Evolutionary conservation across 805 yeast species (phyloP), one percentile per base, ranked within the genome.

Genomic region (Starmerella kuoi): DNA sequence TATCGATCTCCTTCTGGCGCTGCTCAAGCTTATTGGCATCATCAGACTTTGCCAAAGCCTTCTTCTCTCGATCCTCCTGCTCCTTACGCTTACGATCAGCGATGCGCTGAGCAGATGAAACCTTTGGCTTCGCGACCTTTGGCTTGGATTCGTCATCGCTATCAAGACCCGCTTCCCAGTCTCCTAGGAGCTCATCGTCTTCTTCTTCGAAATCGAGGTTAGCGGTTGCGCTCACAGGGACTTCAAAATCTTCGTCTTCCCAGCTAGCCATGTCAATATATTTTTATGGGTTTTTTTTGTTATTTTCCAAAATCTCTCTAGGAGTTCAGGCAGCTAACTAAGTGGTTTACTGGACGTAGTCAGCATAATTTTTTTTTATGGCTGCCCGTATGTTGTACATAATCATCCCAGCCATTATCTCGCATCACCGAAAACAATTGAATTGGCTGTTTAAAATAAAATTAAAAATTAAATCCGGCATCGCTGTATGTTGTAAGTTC

Each of bases 191-290:
- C 47, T 81, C 93, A 37, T 76, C 79, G 38, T 72, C 71, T 40
- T 63, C 83, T 45, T 79, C 93, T 48, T 79, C 91, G 61, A 85
- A 94, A 84, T 94, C 83, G 30, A 83, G 74, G 37, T 74, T 78
- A 44, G 76, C 69, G 30, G 73, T 72, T 17, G 72, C 72, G 38
- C 68, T 67, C 35, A 79, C 76, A 37, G 70, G 68, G 38, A 79
- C 75, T 43, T 77, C 88, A 60, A 83, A 80, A 57, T 82, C 94
- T 67, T 86, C 95, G 75, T 85, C 94, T 73, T 86, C 95, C 57
- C 57, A 51, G 50, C 45, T 44, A 3, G 50, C 42, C 50, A 46
- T 46, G 3, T 22, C n/a, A n/a, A n/a, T n/a, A n/a, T n/a, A n/a
- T n/a, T 32, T 26, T 3, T 14, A 25, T 12, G 7, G 4, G 39